Percentiles rank a stretch among this genome's conserved stretches.
Conservation (phyloP, 345 rosid species). For the Zanthoxylum bungeanum region DNA sequence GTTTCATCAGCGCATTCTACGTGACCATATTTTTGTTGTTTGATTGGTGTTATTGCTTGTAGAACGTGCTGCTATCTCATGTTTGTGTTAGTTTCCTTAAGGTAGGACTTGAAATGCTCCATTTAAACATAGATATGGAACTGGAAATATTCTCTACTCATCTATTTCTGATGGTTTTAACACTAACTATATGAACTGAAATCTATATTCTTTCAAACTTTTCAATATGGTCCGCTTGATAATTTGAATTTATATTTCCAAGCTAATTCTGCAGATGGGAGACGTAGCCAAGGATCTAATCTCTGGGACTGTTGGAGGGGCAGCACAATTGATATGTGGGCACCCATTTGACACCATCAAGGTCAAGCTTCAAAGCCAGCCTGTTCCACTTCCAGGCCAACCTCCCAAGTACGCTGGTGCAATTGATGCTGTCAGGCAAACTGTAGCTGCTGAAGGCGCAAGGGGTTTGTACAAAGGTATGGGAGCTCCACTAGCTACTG, state of each 20-base stretch:
- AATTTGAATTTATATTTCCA: conserved; percentile 1
- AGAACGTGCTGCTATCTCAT: background rate
- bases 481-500: conserved; percentile 99
- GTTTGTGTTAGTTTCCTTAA: background rate
- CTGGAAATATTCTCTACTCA: background rate
- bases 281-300: conserved; percentile 83
- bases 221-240: background rate
- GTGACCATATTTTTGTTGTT: too few relatives aligned
- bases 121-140: background rate
- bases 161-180: background rate
- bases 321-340: conserved; percentile 78
- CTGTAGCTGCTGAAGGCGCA: conserved; percentile 88
- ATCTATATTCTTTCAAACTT: background rate
- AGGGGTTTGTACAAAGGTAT: conserved; percentile 95
- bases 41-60: background rate
- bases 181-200: background rate
- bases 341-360: conserved; percentile 99
- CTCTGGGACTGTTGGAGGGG: conserved; percentile 96
- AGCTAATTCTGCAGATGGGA: conserved; percentile 61
- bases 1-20: background rate
- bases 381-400: conserved; percentile 76
- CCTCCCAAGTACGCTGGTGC: conserved; percentile 74
- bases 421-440: conserved; percentile 82
- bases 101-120: background rate
- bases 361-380: conserved; percentile 99